Evolutionary conservation across 805 yeast species (phyloP).

Genomic region (Candida vaughaniae): DNA sequence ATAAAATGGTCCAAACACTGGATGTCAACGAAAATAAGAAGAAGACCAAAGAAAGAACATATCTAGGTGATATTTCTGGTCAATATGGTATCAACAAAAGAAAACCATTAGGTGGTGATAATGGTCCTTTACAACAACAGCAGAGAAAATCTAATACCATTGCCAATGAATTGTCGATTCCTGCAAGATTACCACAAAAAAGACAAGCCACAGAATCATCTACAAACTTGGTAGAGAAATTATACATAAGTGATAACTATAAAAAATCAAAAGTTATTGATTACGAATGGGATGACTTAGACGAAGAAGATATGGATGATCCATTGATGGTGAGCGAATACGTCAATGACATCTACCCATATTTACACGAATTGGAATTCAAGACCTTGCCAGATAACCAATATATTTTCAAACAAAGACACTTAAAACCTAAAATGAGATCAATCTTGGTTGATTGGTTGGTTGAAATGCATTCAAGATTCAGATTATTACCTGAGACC

Average conservation of each 20-base stretch:
- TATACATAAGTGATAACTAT: slow-evolving; percentile 22
- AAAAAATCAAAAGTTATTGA: slow-evolving; percentile 41
- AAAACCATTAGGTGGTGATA: slow-evolving; percentile 36
- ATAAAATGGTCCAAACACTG: background rate
- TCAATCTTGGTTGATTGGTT: slow-evolving; percentile 92
- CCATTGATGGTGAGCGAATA: slow-evolving; percentile 91
- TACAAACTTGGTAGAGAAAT: slow-evolving; percentile 42
- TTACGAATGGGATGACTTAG: slow-evolving; percentile 70
- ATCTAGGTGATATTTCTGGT: slow-evolving; percentile 39
- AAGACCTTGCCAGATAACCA: slow-evolving; percentile 72
- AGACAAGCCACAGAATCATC: slow-evolving; percentile 57
- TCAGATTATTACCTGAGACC: slow-evolving; percentile 83
- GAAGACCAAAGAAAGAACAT: slow-evolving; percentile 20
- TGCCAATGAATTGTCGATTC: slow-evolving; percentile 17
- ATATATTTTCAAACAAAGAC: slow-evolving; percentile 62
- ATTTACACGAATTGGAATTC: slow-evolving; percentile 68
- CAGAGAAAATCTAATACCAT: slow-evolving; percentile 14
- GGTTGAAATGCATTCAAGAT: slow-evolving; percentile 82
- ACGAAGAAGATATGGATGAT: slow-evolving; percentile 66
- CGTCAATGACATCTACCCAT: slow-evolving; percentile 81
- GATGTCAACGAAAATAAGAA: slow-evolving; percentile 8
- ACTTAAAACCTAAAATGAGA: slow-evolving; percentile 78
- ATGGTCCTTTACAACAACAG: slow-evolving; percentile 24
- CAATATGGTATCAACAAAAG: slow-evolving; percentile 24
- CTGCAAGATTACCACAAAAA: slow-evolving; percentile 44